Percentiles rank a stretch among this genome's conserved stretches.
Conservation (phyloP, 73 alveolate genomes). For the Paramecium primaurelia region DNA sequence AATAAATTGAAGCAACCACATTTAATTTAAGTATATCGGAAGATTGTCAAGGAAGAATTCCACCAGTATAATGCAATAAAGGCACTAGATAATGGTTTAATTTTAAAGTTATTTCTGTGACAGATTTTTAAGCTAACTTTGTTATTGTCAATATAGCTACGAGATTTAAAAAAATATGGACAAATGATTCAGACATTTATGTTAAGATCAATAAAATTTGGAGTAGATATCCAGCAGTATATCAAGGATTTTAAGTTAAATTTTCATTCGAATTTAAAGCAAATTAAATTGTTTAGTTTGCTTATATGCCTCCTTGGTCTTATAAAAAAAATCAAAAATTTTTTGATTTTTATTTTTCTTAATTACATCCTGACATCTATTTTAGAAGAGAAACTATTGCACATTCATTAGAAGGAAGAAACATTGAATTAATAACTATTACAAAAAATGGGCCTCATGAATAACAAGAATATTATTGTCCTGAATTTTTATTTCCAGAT, state of each 20-base stretch:
- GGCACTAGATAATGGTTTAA: background rate
- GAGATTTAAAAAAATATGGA: background rate
- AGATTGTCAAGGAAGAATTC: constrained; percentile 41
- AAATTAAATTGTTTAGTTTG: background rate
- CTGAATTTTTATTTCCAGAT: background rate
- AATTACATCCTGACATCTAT: constrained; percentile 31
- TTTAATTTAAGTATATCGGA: constrained; percentile 15
- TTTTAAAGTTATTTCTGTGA: background rate
- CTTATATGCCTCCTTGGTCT: constrained; percentile 19
- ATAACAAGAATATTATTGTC: background rate
- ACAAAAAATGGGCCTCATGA: constrained; percentile 64
- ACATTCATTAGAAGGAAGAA: constrained; percentile 70
- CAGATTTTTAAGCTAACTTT: background rate
- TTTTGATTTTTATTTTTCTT: background rate
- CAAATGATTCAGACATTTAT: background rate
- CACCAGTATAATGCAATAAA: background rate
- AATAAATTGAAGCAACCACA: background rate
- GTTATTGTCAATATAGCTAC: background rate
- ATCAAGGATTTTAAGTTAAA: background rate
- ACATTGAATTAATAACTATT: constrained; percentile 75
- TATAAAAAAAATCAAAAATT: background rate
- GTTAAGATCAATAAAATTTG: background rate
- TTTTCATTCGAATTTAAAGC: background rate
- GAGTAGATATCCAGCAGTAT: background rate
- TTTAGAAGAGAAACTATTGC: constrained; percentile 73